A percentile compares a stretch with the other conserved stretches of the same genome.
phyloP scores from a whole-genome alignment of 257 asterid species.

The Salvia miltiorrhiza region DNA sequence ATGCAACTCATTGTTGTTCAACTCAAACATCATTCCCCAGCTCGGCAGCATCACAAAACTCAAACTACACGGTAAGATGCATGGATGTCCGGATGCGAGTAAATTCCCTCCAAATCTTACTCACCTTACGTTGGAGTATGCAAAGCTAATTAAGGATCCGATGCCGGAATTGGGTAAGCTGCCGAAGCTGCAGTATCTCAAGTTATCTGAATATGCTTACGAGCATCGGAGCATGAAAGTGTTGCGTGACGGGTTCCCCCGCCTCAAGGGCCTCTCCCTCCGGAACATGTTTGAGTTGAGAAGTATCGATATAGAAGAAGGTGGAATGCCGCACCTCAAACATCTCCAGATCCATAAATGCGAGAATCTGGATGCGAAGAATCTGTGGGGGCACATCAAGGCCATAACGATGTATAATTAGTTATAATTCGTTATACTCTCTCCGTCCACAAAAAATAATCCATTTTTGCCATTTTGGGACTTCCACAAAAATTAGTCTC shows the following conservation, averaged over 20 bases:
- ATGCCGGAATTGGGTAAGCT: constrained; percentile 6
- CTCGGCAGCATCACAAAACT: background rate
- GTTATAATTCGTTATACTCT: too few species aligned
- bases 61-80: background rate
- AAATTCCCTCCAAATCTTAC: background rate
- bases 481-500: too few species aligned
- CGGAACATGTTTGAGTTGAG: too few species aligned
- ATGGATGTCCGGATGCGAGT: background rate
- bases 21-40: background rate
- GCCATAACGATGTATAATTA: too few species aligned
- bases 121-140: background rate
- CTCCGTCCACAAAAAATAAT: too few species aligned
- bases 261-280: background rate
- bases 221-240: background rate
- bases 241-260: background rate
- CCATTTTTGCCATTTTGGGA: too few species aligned
- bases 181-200: constrained; percentile 3
- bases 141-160: background rate
- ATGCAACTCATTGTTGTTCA: background rate
- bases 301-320: background rate
- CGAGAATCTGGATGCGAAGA: too few species aligned
- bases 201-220: background rate
- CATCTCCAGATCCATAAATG: background rate
- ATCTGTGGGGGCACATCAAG: too few species aligned
- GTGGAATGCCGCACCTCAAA: constrained; percentile 23